Evolutionary conservation across 2,329 filamentous ascomycete species (phyloP).

Genomic region (Botrytis galanthina): DNA sequence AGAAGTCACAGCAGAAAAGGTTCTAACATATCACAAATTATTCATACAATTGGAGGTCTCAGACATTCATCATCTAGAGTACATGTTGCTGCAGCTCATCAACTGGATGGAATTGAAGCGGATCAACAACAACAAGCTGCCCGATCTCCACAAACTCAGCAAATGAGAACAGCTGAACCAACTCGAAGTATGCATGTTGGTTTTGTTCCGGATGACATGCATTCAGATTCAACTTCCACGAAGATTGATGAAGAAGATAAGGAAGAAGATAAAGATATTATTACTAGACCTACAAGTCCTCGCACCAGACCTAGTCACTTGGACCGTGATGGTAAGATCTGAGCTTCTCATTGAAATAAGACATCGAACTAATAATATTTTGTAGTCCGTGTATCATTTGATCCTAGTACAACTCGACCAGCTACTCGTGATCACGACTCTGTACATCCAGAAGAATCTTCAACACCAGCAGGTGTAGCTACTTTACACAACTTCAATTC

Average conservation of each 20-base stretch:
- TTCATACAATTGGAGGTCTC: conserved; percentile 21
- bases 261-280: neutral
- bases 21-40: conserved; percentile 26
- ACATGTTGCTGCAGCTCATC: neutral
- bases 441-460: neutral
- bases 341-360: neutral
- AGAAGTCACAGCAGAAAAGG: conserved; percentile 24
- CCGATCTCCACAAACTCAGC: neutral
- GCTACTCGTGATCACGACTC: conserved; percentile 3
- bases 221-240: conserved; percentile 17
- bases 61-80: conserved; percentile 18
- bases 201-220: conserved; percentile 46
- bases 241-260: neutral
- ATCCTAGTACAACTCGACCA: neutral
- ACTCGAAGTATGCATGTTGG: conserved; percentile 50
- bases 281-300: conserved; percentile 14
- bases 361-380: neutral
- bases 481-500: conserved; percentile 42
- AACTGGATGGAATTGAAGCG: conserved; percentile 7
- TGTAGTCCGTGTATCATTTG: conserved; percentile 13
- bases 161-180: neutral
- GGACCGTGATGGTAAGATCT: neutral
- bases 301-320: neutral
- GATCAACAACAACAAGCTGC: neutral
- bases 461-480: conserved; percentile 33